These are phyloP conservation scores for Endoconidiophora laricicola DNA, from an alignment of 2,329 filamentous ascomycete species.

Conservation along the genomic window DNA sequence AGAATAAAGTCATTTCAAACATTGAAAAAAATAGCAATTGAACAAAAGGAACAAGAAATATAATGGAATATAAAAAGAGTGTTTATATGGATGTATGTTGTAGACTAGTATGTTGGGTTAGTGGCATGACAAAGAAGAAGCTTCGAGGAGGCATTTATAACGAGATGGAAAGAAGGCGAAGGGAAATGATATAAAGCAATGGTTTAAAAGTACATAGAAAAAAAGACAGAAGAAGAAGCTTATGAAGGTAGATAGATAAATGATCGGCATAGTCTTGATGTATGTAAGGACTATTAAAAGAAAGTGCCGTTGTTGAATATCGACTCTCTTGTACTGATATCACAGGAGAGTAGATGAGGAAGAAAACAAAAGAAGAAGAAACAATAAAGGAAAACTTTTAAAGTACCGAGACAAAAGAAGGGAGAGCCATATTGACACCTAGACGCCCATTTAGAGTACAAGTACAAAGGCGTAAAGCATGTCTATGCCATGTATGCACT, in stretches of 20 bases:
- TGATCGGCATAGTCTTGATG: too few species aligned
- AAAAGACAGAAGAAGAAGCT: neutral
- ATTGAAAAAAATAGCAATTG: neutral
- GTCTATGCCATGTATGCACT: too few species aligned
- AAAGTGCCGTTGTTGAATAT: neutral
- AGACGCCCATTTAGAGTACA: too few species aligned
- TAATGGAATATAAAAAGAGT: neutral
- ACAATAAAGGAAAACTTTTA: neutral
- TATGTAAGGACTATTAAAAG: too few species aligned
- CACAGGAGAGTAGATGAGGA: too few species aligned
- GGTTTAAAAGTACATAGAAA: neutral
- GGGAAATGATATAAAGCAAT: neutral
- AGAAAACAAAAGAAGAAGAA: too few species aligned
- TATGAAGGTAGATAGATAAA: too few species aligned
- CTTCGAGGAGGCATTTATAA: neutral
- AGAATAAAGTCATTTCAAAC: neutral
- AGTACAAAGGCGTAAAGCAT: too few species aligned
- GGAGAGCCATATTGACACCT: too few species aligned
- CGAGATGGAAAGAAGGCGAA: neutral
- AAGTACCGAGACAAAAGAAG: neutral
- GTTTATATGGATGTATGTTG: neutral
- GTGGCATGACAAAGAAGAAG: neutral
- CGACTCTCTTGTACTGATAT: neutral
- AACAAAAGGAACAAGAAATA: neutral
- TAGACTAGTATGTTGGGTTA: neutral